Base-by-base conservation (phyloP, 805 yeast species). In the Hagleromyces aurorensis region DNA sequence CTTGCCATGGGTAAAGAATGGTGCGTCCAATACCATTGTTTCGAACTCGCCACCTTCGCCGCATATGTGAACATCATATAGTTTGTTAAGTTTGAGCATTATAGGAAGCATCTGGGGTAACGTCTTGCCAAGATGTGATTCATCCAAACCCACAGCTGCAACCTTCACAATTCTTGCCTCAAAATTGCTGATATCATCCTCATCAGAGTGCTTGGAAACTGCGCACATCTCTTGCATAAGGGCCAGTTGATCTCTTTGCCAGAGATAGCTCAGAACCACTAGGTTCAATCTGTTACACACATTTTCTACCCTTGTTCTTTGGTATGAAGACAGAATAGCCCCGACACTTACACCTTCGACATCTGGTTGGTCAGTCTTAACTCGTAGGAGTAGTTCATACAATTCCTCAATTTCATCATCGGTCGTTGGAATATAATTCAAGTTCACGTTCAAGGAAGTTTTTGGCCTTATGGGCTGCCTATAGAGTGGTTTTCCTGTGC, bases 11-110 rank as follows among this genome's bases (percentile, higher is more conserved):
- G 59, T 60, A 59, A 89, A 91, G 37, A 84, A 78, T 0, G 95
- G 94, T 1, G 93, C 84, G 55, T 91, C 96, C 16, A 91, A 62
- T 3, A 89, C 97, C 43, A 89, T 61, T 0, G 96, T 79, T 54
- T 91, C 99, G 55, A 85, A 91, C 55, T 91, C 99, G 1, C 99
- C 99, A 19, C 99, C 99, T 62, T 91, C 99, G 9, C 99, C 99
- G 61, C 98, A 91, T 0, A 91, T 75, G 53, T 89, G 96, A 9
- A 87, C 82, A 2, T 87, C 94, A 57, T 72, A 87, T 54, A 62
- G 59, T 7, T 51, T 36, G 51, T 86, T 79, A 37, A 87, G 59
- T 21, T 62, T 61, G 8, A 62, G 40, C 50, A 91, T 55, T 0
- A 61, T 67, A 1, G 84, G 80, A 32, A 68, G 70, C 40, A 79